A percentile compares a stretch with the other conserved stretches of the same genome.
Evolutionary conservation across 2,329 filamentous ascomycete species (phyloP).

Genomic region (Pseudonectria foliicola): DNA sequence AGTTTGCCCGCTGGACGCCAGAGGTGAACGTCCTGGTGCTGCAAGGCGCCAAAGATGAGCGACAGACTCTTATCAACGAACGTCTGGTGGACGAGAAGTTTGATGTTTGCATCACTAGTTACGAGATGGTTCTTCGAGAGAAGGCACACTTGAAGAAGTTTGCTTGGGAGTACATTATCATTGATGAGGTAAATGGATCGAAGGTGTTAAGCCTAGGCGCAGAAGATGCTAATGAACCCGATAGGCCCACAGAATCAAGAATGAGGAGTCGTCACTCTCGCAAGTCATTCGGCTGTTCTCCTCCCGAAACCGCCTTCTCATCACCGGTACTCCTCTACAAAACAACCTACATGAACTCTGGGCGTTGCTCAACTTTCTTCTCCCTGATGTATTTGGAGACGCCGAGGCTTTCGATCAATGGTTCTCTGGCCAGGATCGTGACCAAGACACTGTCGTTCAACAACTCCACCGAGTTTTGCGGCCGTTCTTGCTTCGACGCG

Average conservation of each 20-base stretch:
- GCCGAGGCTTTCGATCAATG: slow-evolving; percentile 95
- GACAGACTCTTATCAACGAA: slow-evolving; percentile 79
- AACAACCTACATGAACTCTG: slow-evolving; percentile 98
- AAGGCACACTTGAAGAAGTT: slow-evolving; percentile 95
- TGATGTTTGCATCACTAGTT: slow-evolving; percentile 96
- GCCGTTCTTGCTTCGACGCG: slow-evolving; percentile 88
- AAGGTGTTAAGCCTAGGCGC: too few species aligned
- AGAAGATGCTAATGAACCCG: too few species aligned
- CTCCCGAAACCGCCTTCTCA: slow-evolving; percentile 88
- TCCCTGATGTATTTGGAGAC: slow-evolving; percentile 98
- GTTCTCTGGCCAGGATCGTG: slow-evolving; percentile 85
- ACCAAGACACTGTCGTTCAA: slow-evolving; percentile 93
- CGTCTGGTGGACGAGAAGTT: slow-evolving; percentile 91
- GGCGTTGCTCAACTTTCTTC: slow-evolving; percentile 92
- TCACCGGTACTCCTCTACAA: slow-evolving; percentile 92
- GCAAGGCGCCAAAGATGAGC: slow-evolving; percentile 92
- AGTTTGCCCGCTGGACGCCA: slow-evolving; percentile 90
- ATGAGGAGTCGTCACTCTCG: slow-evolving; percentile 93
- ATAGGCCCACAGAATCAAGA: slow-evolving; percentile 95
- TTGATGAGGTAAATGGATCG: slow-evolving; percentile 87
- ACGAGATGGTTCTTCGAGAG: slow-evolving; percentile 96
- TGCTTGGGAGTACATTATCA: slow-evolving; percentile 99
- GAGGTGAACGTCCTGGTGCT: slow-evolving; percentile 91
- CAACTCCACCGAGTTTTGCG: slow-evolving; percentile 89
- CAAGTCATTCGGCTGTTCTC: slow-evolving; percentile 96